phyloP scores from a whole-genome alignment of 164 flowering plant species.

The Annona squamosa region DNA sequence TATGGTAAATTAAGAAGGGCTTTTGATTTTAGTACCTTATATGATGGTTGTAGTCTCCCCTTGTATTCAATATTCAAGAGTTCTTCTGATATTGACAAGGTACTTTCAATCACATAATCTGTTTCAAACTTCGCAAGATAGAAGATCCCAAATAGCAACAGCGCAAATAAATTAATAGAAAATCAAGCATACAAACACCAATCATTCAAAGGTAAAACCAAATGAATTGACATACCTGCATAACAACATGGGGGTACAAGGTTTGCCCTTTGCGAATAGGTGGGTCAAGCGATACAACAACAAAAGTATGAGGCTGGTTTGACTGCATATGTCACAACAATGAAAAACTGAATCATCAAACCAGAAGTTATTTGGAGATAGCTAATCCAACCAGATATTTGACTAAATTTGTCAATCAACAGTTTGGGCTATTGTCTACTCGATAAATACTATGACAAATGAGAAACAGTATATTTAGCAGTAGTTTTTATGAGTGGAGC shows the following conservation, averaged over 20 bases:
- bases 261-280: slow-evolving; percentile 99
- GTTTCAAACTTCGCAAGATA: slow-evolving; percentile 71
- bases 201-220: neutral
- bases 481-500: neutral
- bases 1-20: no score
- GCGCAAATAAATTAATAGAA: neutral
- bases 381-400: neutral
- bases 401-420: no score
- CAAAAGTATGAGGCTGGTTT: slow-evolving; percentile 95
- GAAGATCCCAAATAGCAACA: neutral
- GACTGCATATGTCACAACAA: slow-evolving; percentile 40
- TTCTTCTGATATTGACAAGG: slow-evolving; percentile 62
- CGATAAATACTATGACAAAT: no score
- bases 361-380: neutral
- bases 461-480: no score
- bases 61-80: slow-evolving; percentile 70
- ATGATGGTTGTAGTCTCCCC: slow-evolving; percentile 69
- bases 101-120: slow-evolving; percentile 61
- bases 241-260: slow-evolving; percentile 90
- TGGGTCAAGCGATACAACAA: slow-evolving; percentile 88
- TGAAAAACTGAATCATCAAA: neutral
- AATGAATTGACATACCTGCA: slow-evolving; percentile 61
- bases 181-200: neutral
- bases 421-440: no score
- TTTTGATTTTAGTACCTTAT: slow-evolving; percentile 48